Conservation (phyloP, 2,329 filamentous ascomycete species). For the Calonectria pauciramosa region DNA sequence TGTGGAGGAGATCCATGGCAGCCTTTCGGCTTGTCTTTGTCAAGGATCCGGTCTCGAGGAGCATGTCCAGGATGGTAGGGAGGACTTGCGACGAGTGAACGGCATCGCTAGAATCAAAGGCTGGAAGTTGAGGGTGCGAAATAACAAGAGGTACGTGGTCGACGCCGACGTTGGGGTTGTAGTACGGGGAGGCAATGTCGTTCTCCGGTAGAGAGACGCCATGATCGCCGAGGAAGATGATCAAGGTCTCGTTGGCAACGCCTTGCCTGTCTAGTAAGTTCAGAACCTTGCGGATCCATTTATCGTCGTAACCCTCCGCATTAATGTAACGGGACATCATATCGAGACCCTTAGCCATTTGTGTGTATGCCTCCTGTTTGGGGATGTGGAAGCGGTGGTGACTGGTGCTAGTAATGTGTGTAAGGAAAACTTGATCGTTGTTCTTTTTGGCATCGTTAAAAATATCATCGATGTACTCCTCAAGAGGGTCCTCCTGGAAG, state of each 20-base stretch:
- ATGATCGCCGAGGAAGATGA: conserved; percentile 51
- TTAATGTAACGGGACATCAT: conserved; percentile 3
- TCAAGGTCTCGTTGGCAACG: conserved; percentile 50
- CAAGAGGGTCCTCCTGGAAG: background rate
- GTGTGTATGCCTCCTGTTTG: background rate
- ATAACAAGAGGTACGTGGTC: conserved; percentile 2
- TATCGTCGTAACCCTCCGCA: background rate
- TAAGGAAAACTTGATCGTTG: background rate
- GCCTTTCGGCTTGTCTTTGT: background rate
- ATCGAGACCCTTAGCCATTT: background rate
- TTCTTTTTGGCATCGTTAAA: background rate
- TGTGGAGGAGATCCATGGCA: background rate
- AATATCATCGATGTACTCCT: background rate
- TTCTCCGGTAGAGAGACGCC: conserved; percentile 51
- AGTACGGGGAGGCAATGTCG: conserved; percentile 41
- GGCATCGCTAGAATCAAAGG: background rate
- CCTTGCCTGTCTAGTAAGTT: conserved; percentile 48
- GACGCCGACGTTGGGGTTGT: background rate
- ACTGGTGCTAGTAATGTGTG: conserved; percentile 1
- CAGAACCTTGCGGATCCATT: conserved; percentile 1
- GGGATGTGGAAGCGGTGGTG: conserved; percentile 3
- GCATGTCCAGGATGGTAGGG: background rate
- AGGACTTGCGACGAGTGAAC: background rate
- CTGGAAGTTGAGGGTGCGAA: background rate
- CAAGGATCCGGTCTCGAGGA: background rate